Base-by-base conservation (phyloP, 106 monocot species). In the Dioscorea alata region DNA sequence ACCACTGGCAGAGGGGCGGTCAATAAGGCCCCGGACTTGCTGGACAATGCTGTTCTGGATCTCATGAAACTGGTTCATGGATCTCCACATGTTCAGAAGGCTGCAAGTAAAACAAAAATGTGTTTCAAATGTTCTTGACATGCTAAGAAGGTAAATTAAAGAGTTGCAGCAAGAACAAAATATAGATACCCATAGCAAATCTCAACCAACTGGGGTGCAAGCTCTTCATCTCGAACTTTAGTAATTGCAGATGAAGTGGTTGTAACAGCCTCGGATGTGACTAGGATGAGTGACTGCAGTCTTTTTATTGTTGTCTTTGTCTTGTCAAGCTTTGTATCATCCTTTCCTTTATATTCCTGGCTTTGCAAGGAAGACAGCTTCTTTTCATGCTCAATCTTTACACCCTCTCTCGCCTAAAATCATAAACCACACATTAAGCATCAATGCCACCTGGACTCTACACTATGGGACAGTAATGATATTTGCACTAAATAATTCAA, bases 371-470 rank as follows among this genome's bases (percentile, higher is more conserved):
- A 54, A 2, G 89, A 84, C 14, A 99, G 59, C 64, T 99, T 99
- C 77, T 83, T 99, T 71, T 92, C 83, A 67, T 92, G 92, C 69
- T 85, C 97, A 56, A 99, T 92, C 73, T 85, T 99, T 4, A 85
- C 85, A 28, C 79, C 80, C 76, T 99, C 97, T 74, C 88, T 87
- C 13, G 78, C 78, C 96, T 97, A 79, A 71, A 78, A 2, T 70
- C 49, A 31, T 6, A 63, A 57, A 67, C 4, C 42, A 42, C 42
- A 10, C 42, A 42, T 42, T 28, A 42, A 42, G 42, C 42, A 42
- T 42, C 42, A 8, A 42, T 42, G 42, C 6, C 5, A 42, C 9
- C 42, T 10, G 10, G 42, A 28, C 42, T 42, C 42, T 10, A 42
- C 10, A 42, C 42, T 42, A 42, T 10, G 10, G 28, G 3, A 28